Base-by-base conservation (phyloP, 75 land plant genomes). In the Chamaecyparis obtusa region DNA sequence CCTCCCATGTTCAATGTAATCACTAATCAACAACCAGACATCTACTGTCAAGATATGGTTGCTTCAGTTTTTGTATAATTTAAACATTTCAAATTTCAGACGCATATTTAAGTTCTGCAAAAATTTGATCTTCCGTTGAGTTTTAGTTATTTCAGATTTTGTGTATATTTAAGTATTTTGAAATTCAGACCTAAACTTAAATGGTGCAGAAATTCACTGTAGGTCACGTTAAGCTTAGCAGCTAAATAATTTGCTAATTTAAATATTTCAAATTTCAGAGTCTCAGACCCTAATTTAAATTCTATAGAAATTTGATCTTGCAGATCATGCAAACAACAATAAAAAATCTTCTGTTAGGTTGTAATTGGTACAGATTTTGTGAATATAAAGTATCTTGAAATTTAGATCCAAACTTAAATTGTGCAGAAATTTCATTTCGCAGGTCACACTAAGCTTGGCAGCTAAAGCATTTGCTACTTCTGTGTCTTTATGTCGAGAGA, bases 371-470 rank as follows among this genome's bases (percentile, higher is more conserved):
- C 27, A 81, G 33, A 36, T 46, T 43, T 46, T 81, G 51, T 10
- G 48, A 9, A 81, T 43, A 71, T 72, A 14, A 14, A 85, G 30
- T 27, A 81, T 43, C 69, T 32, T 69, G 15, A 85, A 32, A 17
- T 14, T 67, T 36, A 37, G 83, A 56, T 15, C 74, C 80, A 84
- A 85, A 71, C 13, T 67, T 56, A 56, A 9, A 16, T 39, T 32
- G 17, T 85, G 43, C 33, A 82, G 27, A 10, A 85, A 36, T 36
- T 54, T 67, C 21, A 24, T 37, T 56, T 86, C 83, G 75, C 89
- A 94, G 99, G 95, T 97, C 85, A 97, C 99, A 14, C 87, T 89
- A 82, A 95, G 99, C 89, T 89, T 97, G 85, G 99, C 99, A 78
- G 98, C 99, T 35, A 97, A 95, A 90, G 92, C 88, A 77, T 96